phyloP scores from a whole-genome alignment of 1,284 basidiomycete species.

The Leccinum variabile region DNA sequence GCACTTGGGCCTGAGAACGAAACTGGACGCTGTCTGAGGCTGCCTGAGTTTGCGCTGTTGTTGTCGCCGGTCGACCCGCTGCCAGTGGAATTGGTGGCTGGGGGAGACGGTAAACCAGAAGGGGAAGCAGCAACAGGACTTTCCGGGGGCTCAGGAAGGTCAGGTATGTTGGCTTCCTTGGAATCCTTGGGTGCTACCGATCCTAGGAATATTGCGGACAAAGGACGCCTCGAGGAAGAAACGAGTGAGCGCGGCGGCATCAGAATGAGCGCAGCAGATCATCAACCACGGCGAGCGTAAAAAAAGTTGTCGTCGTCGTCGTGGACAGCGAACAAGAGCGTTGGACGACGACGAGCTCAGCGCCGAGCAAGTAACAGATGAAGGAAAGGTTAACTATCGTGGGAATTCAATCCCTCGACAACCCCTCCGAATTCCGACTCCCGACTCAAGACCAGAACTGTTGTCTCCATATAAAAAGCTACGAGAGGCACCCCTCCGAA shows the following conservation, averaged over 20 bases:
- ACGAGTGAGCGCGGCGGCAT: constrained; percentile 38
- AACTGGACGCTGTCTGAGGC: constrained; percentile 42
- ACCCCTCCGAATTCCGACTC: constrained; percentile 29
- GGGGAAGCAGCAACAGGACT: constrained; percentile 50
- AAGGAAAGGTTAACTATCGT: constrained; percentile 25
- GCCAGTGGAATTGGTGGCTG: constrained; percentile 77
- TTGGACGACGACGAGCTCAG: constrained; percentile 26
- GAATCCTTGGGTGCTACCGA: constrained; percentile 35
- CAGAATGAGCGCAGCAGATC: constrained; percentile 26
- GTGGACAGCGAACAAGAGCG: constrained; percentile 27
- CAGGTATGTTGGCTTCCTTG: constrained; percentile 45
- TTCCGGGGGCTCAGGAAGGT: constrained; percentile 65
- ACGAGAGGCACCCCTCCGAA: background rate
- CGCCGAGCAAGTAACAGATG: constrained; percentile 13
- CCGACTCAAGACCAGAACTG: constrained; percentile 9
- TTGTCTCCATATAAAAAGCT: too few species aligned
- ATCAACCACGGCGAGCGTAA: constrained; percentile 30
- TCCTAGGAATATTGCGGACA: constrained; percentile 38
- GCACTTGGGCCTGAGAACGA: constrained; percentile 29
- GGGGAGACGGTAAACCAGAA: constrained; percentile 74
- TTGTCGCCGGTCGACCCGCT: constrained; percentile 71
- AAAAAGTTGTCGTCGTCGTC: constrained; percentile 22
- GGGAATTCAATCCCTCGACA: constrained; percentile 21
- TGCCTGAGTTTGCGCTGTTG: constrained; percentile 50
- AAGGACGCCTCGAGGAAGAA: constrained; percentile 38